A percentile compares a stretch with the other conserved stretches of the same genome.
Evolutionary conservation across 2,329 filamentous ascomycete species (phyloP).

Genomic region (Thelonectria olida): DNA sequence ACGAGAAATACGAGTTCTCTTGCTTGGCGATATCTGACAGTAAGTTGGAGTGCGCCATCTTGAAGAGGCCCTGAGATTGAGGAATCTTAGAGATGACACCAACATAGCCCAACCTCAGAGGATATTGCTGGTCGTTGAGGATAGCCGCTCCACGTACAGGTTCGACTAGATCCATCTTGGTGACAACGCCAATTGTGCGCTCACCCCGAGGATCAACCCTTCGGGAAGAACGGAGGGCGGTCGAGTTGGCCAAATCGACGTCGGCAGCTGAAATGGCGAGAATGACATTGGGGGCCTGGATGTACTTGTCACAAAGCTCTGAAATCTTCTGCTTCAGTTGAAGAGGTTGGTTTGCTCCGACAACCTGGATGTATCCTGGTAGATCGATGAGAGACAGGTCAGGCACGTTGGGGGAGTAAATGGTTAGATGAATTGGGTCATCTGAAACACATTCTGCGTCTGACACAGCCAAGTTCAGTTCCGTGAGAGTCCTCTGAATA

Average conservation of each 20-base stretch:
- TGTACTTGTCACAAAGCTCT: constrained; percentile 98
- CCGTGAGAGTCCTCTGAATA: constrained; percentile 92
- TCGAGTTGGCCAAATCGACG: constrained; percentile 96
- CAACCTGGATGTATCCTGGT: constrained; percentile 96
- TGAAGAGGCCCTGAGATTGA: constrained; percentile 76
- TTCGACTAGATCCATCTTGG: constrained; percentile 98
- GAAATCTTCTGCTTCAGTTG: constrained; percentile 96
- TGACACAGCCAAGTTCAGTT: constrained; percentile 92
- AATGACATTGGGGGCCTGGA: constrained; percentile 94
- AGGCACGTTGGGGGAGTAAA: constrained; percentile 94
- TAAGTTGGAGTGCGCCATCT: constrained; percentile 82
- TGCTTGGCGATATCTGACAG: constrained; percentile 85
- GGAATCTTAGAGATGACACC: constrained; percentile 91
- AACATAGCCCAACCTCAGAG: constrained; percentile 93
- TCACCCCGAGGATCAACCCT: constrained; percentile 94
- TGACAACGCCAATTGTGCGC: constrained; percentile 97
- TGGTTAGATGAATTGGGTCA: constrained; percentile 94
- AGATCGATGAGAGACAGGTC: constrained; percentile 96
- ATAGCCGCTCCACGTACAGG: constrained; percentile 80
- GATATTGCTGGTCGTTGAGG: constrained; percentile 90
- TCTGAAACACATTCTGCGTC: constrained; percentile 93
- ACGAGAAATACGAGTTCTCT: constrained; percentile 85
- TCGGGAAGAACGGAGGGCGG: constrained; percentile 86
- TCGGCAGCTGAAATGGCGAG: constrained; percentile 97
- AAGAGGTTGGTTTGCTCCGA: constrained; percentile 87